A percentile compares a stretch with the other conserved stretches of the same genome.
phyloP scores from a whole-genome alignment of 495 filamentous ascomycete species.

The Pseudomonodictys pantanalensis region DNA sequence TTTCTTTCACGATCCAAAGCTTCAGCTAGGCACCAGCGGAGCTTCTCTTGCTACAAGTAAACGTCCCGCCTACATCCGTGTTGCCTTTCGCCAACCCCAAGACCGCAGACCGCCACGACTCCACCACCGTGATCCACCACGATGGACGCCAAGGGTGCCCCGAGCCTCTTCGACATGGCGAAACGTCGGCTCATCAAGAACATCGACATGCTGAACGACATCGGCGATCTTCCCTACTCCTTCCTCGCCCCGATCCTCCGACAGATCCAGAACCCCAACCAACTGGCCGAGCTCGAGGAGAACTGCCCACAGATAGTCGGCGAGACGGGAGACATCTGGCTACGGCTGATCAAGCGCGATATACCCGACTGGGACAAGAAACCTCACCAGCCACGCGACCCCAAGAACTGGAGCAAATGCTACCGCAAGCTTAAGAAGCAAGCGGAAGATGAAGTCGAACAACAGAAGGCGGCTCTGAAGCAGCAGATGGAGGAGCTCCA shows the following conservation, averaged over 20 bases:
- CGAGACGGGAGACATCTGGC: slow-evolving; percentile 63
- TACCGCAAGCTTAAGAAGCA: slow-evolving; percentile 46
- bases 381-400: slow-evolving; percentile 54
- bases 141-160: slow-evolving; percentile 30
- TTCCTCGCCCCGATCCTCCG: slow-evolving; percentile 59
- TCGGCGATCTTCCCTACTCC: slow-evolving; percentile 63
- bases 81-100: not conserved
- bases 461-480: slow-evolving; percentile 26
- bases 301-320: slow-evolving; percentile 63
- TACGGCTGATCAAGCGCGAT: slow-evolving; percentile 64
- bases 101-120: not conserved
- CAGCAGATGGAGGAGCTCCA: slow-evolving; percentile 22
- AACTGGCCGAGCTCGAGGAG: slow-evolving; percentile 61
- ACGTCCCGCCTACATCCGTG: too few relatives aligned
- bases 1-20: too few relatives aligned
- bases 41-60: too few relatives aligned
- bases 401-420: slow-evolving; percentile 61
- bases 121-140: not conserved
- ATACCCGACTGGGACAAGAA: slow-evolving; percentile 60
- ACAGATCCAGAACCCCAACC: slow-evolving; percentile 62
- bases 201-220: slow-evolving; percentile 50
- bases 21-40: too few relatives aligned
- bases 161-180: slow-evolving; percentile 31
- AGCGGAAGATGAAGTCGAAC: slow-evolving; percentile 27
- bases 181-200: slow-evolving; percentile 26